phyloP scores from a whole-genome alignment of 805 yeast species.

The Tetrapisispora taiwanensis region DNA sequence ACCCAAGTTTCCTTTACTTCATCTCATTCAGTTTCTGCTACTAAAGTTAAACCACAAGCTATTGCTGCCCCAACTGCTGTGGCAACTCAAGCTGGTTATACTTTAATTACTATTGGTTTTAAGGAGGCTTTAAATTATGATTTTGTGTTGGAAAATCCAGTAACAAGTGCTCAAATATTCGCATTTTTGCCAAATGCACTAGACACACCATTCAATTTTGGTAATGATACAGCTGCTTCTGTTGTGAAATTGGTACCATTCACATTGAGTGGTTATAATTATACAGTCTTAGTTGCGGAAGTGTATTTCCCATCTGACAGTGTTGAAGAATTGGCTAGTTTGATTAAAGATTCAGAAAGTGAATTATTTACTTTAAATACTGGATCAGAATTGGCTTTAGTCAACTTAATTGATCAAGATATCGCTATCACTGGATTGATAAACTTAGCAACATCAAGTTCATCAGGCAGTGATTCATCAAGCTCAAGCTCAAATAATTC shows the following conservation, averaged over 20 bases:
- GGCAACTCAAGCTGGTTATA: conserved; percentile 22
- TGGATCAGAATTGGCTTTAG: conserved; percentile 45
- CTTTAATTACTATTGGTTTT: conserved; percentile 37
- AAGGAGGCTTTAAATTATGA: conserved; percentile 71
- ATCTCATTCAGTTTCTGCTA: conserved; percentile 39
- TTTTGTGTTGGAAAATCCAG: conserved; percentile 74
- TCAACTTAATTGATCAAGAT: conserved; percentile 53
- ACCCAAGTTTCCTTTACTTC: conserved; percentile 32
- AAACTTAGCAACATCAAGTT: conserved; percentile 62
- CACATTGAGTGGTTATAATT: conserved; percentile 42
- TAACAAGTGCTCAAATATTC: conserved; percentile 63
- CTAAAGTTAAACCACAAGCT: conserved; percentile 34
- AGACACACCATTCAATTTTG: conserved; percentile 44
- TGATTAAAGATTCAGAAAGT: conserved; percentile 48
- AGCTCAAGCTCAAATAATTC: conserved; percentile 42
- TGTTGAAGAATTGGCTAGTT: conserved; percentile 39
- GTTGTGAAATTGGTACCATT: conserved; percentile 71
- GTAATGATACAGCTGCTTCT: conserved; percentile 36
- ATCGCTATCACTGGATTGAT: conserved; percentile 23
- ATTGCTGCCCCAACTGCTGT: conserved; percentile 32
- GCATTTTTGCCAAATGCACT: conserved; percentile 71
- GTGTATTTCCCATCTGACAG: conserved; percentile 61
- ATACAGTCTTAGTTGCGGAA: conserved; percentile 80
- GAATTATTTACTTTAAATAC: conserved; percentile 50
- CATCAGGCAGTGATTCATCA: conserved; percentile 32